These are phyloP conservation scores for Groenewaldozyma salmanticensis DNA, from an alignment of 805 yeast genomes.

Conservation along the genomic window DNA sequence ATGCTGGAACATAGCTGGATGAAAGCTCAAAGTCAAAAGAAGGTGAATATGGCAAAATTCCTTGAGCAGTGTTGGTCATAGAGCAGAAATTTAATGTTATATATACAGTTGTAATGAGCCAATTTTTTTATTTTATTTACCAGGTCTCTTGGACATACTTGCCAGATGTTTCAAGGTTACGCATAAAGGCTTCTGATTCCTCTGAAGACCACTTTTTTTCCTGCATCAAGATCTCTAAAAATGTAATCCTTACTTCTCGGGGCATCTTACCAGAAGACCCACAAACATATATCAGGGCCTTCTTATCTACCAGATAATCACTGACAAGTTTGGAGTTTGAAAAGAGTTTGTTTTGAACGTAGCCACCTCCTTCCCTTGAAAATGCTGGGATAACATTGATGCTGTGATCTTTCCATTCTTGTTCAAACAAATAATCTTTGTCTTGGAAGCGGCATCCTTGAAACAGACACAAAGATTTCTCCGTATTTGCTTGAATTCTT, in stretches of 20 bases:
- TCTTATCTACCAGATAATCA: constrained; percentile 40
- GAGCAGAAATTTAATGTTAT: neutral
- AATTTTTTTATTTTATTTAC: constrained; percentile 32
- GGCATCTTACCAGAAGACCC: constrained; percentile 97
- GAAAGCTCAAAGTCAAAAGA: constrained; percentile 58
- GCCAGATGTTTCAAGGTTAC: constrained; percentile 50
- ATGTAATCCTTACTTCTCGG: constrained; percentile 68
- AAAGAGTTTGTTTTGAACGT: constrained; percentile 71
- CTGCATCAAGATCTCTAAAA: constrained; percentile 47
- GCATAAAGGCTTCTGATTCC: constrained; percentile 41
- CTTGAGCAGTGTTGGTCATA: constrained; percentile 58
- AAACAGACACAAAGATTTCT: constrained; percentile 40
- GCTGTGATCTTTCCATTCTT: constrained; percentile 38
- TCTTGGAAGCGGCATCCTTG: constrained; percentile 61
- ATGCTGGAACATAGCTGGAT: constrained; percentile 94
- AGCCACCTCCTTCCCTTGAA: constrained; percentile 41
- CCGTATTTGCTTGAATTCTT: constrained; percentile 6
- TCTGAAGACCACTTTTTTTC: constrained; percentile 37
- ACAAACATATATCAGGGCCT: constrained; percentile 70
- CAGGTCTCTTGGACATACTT: constrained; percentile 85
- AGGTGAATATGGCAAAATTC: constrained; percentile 79
- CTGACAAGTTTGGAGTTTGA: constrained; percentile 39
- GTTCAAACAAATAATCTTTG: constrained; percentile 61
- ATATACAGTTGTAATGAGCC: neutral
- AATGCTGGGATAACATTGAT: constrained; percentile 34